Conservation (phyloP, 2,329 filamentous ascomycete species). For the Diaporthe citriasiana region DNA sequence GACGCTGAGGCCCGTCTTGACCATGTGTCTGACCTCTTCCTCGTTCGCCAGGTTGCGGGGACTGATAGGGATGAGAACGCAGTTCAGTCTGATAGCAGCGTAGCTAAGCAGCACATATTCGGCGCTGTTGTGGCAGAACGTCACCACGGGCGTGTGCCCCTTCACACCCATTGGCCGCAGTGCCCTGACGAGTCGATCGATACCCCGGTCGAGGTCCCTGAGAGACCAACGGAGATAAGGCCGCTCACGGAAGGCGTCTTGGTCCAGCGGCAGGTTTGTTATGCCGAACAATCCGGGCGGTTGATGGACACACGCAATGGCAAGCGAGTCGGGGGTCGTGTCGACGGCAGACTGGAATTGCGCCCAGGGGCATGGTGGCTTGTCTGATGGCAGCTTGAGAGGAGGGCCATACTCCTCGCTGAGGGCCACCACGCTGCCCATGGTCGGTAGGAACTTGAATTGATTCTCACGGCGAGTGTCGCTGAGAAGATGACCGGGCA, state of each 20-base stretch:
- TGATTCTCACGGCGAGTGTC: not conserved
- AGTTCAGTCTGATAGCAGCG: constrained; percentile 21
- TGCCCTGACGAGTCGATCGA: constrained; percentile 17
- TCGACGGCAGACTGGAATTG: constrained; percentile 7
- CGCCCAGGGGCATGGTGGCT: constrained; percentile 10
- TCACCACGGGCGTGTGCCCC: constrained; percentile 17
- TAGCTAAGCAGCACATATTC: constrained; percentile 21
- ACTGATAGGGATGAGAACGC: constrained; percentile 16
- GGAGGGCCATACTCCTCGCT: constrained; percentile 29
- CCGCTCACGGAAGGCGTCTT: not conserved
- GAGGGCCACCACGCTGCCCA: constrained; percentile 20
- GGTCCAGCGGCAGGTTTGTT: constrained; percentile 6
- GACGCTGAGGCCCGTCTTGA: constrained; percentile 19
- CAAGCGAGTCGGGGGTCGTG: constrained; percentile 12
- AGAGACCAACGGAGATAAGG: constrained; percentile 37
- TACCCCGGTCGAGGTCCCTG: not conserved
- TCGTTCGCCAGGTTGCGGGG: constrained; percentile 34
- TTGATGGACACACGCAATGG: constrained; percentile 32
- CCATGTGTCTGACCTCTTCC: constrained; percentile 36
- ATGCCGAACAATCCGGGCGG: constrained; percentile 10
- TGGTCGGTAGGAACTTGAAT: not conserved
- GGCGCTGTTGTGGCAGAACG: constrained; percentile 29
- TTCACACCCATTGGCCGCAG: constrained; percentile 8
- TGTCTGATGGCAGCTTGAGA: not conserved
- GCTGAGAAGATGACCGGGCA: not conserved